phyloP scores from a whole-genome alignment of 192 early-diverging fungal genomes.

The Blastocladiella britannica region DNA sequence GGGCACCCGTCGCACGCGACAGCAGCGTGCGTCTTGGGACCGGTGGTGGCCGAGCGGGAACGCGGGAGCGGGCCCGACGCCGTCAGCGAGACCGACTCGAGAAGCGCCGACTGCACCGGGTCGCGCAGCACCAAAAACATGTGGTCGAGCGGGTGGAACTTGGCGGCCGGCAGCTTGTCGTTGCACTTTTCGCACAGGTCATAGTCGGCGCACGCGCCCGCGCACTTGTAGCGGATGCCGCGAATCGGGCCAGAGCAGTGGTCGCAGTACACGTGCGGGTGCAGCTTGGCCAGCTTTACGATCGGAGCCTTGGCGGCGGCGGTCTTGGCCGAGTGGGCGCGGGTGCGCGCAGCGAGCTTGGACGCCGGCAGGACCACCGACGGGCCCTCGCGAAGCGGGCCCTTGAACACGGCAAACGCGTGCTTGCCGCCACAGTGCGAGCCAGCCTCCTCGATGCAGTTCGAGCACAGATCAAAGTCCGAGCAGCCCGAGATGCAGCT shows the following conservation, averaged over 20 bases:
- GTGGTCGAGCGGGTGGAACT: neutral
- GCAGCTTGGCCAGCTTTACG: too few species aligned
- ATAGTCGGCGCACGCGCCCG: slow-evolving; percentile 8
- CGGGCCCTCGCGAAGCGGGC: too few species aligned
- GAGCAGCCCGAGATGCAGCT: too few species aligned
- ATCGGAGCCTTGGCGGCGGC: too few species aligned
- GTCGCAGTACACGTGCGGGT: slow-evolving; percentile 10
- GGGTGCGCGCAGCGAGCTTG: too few species aligned
- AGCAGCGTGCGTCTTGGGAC: neutral
- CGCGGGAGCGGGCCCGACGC: neutral
- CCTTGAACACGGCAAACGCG: too few species aligned
- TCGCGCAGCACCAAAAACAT: neutral
- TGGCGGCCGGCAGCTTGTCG: neutral
- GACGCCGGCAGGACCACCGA: too few species aligned
- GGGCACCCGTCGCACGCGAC: slow-evolving; percentile 12
- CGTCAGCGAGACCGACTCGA: neutral
- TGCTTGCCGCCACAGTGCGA: too few species aligned
- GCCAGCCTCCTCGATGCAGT: too few species aligned
- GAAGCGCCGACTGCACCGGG: too few species aligned
- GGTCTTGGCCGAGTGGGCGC: too few species aligned
- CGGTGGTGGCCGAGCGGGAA: neutral
- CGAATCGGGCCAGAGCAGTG: slow-evolving; percentile 6
- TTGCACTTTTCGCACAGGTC: slow-evolving; percentile 11
- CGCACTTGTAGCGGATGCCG: slow-evolving; percentile 9
- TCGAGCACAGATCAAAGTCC: too few species aligned